These are phyloP conservation scores for Fusarium acutatum DNA, from an alignment of 2,329 filamentous ascomycete species.

Conservation along the genomic window DNA sequence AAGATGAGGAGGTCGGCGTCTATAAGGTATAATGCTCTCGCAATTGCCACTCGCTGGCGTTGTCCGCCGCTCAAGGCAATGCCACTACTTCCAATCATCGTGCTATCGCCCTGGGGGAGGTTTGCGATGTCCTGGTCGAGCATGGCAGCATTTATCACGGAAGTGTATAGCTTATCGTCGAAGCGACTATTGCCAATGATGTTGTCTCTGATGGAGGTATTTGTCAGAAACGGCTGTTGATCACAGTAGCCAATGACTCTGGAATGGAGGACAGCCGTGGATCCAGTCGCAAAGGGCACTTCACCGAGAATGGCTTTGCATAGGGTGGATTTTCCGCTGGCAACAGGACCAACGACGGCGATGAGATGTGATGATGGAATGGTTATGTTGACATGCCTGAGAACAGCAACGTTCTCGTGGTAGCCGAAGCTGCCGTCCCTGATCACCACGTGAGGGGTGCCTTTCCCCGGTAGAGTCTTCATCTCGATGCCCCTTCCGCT, in stretches of 20 bases:
- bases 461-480: neutral
- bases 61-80: constrained; percentile 55
- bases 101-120: constrained; percentile 48
- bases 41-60: constrained; percentile 49
- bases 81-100: constrained; percentile 50
- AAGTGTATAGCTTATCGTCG: constrained; percentile 43
- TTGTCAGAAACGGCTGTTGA: constrained; percentile 46
- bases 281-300: constrained; percentile 27
- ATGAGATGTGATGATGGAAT: constrained; percentile 38
- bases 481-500: neutral
- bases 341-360: constrained; percentile 49
- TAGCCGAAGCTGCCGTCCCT: constrained; percentile 34
- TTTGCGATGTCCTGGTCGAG: constrained; percentile 42
- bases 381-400: constrained; percentile 17
- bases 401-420: constrained; percentile 18
- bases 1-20: constrained; percentile 51
- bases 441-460: neutral
- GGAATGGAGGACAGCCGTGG: neutral
- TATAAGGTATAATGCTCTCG: constrained; percentile 54
- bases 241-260: constrained; percentile 44
- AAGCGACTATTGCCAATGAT: constrained; percentile 47
- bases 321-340: constrained; percentile 48
- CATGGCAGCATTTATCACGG: constrained; percentile 45
- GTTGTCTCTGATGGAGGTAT: constrained; percentile 48
- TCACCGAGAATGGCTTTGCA: constrained; percentile 48